Evolutionary conservation across 805 yeast species (phyloP).

Genomic region (Ogataea ganodermae): DNA sequence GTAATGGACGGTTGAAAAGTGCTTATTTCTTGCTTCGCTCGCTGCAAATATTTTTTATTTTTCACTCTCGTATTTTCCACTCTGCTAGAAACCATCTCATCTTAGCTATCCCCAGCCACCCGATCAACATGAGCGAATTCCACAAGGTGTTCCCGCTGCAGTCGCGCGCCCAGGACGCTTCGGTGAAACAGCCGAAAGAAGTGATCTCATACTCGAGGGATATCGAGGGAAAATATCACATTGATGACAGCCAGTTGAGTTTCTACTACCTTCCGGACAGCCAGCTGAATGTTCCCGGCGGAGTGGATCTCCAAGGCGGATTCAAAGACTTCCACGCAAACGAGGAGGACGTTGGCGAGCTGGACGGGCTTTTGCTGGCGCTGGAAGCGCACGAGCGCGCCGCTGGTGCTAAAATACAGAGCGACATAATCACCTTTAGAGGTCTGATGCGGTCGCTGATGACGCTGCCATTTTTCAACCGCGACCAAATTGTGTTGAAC

Average conservation of each 20-base stretch:
- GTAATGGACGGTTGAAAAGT: no score
- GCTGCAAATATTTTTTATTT: neutral
- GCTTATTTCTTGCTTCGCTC: no score
- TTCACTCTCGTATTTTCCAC: neutral
- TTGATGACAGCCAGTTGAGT: slow-evolving; percentile 57
- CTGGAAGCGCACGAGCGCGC: slow-evolving; percentile 56
- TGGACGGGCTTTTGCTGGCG: slow-evolving; percentile 59
- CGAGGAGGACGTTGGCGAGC: slow-evolving; percentile 53
- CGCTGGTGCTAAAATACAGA: slow-evolving; percentile 47
- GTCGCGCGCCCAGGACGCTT: slow-evolving; percentile 60
- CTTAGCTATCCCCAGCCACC: neutral
- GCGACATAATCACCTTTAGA: slow-evolving; percentile 79
- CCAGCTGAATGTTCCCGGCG: slow-evolving; percentile 52
- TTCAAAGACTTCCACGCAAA: slow-evolving; percentile 56
- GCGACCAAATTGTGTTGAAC: slow-evolving; percentile 61
- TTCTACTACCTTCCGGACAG: slow-evolving; percentile 83
- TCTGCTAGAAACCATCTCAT: neutral
- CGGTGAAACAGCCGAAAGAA: slow-evolving; percentile 86
- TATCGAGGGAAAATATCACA: slow-evolving; percentile 45
- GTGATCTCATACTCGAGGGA: slow-evolving; percentile 65
- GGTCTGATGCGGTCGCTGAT: slow-evolving; percentile 79
- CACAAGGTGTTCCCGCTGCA: slow-evolving; percentile 38
- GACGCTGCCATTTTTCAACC: slow-evolving; percentile 60
- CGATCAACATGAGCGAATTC: slow-evolving; percentile 16
- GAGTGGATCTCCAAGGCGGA: slow-evolving; percentile 67